These are phyloP conservation scores for Globisporangium recalcitrans DNA, from an alignment of 352 stramenopile species.

Conservation along the genomic window DNA sequence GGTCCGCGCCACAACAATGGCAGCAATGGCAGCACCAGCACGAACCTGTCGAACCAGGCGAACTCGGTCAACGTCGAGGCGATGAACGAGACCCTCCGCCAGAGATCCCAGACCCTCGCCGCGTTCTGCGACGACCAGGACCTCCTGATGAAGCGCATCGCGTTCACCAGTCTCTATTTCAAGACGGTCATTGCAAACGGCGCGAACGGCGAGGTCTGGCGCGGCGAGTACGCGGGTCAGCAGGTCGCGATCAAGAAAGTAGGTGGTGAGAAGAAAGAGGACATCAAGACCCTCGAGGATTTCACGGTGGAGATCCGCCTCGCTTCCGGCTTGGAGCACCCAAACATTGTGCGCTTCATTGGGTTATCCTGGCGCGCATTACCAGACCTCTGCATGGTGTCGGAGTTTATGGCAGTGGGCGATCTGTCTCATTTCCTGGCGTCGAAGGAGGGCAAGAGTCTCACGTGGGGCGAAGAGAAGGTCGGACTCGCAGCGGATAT, in stretches of 20 bases:
- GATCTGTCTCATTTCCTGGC: slow-evolving; percentile 35
- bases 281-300: slow-evolving; percentile 24
- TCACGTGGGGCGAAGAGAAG: slow-evolving; percentile 40
- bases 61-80: slow-evolving; percentile 27
- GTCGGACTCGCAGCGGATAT: slow-evolving; percentile 35
- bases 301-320: slow-evolving; percentile 51
- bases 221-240: slow-evolving; percentile 15
- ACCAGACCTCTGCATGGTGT: slow-evolving; percentile 41
- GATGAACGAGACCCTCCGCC: slow-evolving; percentile 28
- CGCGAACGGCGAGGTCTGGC: slow-evolving; percentile 21
- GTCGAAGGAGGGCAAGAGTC: slow-evolving; percentile 21
- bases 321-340: slow-evolving; percentile 39
- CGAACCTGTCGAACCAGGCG: slow-evolving; percentile 17
- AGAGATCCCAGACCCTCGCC: slow-evolving; percentile 23
- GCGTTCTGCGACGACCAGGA: slow-evolving; percentile 22
- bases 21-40: slow-evolving; percentile 13
- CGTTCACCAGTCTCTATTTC: slow-evolving; percentile 11
- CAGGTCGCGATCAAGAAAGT: slow-evolving; percentile 26
- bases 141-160: slow-evolving; percentile 18
- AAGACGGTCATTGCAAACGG: slow-evolving; percentile 15
- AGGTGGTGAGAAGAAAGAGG: slow-evolving; percentile 11
- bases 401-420: slow-evolving; percentile 33
- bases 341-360: slow-evolving; percentile 48
- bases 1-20: slow-evolving; percentile 3
- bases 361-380: slow-evolving; percentile 43